Percentiles rank a stretch among this genome's conserved stretches.
Conservation (phyloP, 1,139 yeast species). For the Geotrichum europaeum region DNA sequence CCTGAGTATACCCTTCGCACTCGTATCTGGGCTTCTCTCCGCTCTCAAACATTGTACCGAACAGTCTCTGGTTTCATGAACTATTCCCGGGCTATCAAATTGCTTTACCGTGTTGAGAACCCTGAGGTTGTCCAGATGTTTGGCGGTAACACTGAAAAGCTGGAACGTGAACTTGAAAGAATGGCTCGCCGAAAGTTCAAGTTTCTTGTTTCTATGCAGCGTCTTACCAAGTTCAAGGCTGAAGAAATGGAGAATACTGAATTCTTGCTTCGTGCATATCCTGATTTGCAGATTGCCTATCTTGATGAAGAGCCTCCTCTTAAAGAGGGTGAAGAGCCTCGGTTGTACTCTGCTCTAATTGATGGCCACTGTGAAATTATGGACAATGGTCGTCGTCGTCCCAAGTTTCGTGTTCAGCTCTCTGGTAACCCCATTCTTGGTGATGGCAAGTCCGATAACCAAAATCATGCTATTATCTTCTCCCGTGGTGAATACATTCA, state of each 20-base stretch:
- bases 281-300: slow-evolving; percentile 96
- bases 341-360: slow-evolving; percentile 90
- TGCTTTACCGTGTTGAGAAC: slow-evolving; percentile 95
- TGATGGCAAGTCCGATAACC: slow-evolving; percentile 99
- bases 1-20: slow-evolving; percentile 98
- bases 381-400: slow-evolving; percentile 98
- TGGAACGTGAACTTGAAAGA: slow-evolving; percentile 93
- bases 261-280: slow-evolving; percentile 95
- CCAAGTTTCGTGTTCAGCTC: slow-evolving; percentile 92
- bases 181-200: slow-evolving; percentile 99
- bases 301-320: slow-evolving; percentile 89
- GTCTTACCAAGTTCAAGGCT: slow-evolving; percentile 92
- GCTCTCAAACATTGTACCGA: slow-evolving; percentile 96
- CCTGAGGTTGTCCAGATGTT: slow-evolving; percentile 97
- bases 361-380: slow-evolving; percentile 98
- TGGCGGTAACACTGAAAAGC: slow-evolving; percentile 94
- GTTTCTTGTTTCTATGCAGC: slow-evolving; percentile 96
- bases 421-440: slow-evolving; percentile 99
- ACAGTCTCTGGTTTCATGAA: slow-evolving; percentile 99
- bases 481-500: slow-evolving; percentile 98
- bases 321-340: slow-evolving; percentile 95
- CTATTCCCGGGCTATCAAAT: slow-evolving; percentile 95
- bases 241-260: slow-evolving; percentile 98
- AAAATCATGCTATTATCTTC: slow-evolving; percentile 92
- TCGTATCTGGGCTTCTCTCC: slow-evolving; percentile 97